Evolutionary conservation across 495 filamentous ascomycete genomes (phyloP).

Genomic region (Hypoxylon trugodes): DNA sequence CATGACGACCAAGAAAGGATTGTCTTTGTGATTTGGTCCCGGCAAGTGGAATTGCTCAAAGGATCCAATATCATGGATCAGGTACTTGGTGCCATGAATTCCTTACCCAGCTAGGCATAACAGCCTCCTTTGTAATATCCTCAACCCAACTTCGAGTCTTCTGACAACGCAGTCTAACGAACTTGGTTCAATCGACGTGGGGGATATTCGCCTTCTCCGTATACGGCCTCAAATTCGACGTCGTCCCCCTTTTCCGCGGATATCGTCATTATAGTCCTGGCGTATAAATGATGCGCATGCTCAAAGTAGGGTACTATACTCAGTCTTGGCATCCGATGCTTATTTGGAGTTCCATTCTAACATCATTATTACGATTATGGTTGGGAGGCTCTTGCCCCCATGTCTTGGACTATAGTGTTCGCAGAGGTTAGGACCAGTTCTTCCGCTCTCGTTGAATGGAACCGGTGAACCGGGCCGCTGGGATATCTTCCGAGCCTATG

Average conservation of each 20-base stretch:
- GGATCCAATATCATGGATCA: too few species aligned
- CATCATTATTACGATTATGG: constrained; percentile 16
- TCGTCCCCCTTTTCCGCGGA: not conserved
- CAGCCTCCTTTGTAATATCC: too few species aligned
- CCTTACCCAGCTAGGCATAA: too few species aligned
- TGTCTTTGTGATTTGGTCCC: too few species aligned
- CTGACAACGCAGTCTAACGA: not conserved
- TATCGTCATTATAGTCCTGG: constrained; percentile 1
- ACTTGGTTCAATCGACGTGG: too few species aligned
- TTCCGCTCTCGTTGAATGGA: constrained; percentile 8
- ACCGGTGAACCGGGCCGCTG: constrained; percentile 24
- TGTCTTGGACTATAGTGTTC: constrained; percentile 5
- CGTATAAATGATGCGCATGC: not conserved
- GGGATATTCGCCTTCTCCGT: too few species aligned
- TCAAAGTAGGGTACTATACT: not conserved
- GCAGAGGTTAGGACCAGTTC: not conserved
- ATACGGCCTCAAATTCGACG: not conserved
- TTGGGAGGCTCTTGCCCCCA: constrained; percentile 13
- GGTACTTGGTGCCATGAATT: not conserved
- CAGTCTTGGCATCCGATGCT: not conserved
- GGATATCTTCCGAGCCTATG: constrained; percentile 9
- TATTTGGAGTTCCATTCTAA: not conserved
- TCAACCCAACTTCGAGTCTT: not conserved
- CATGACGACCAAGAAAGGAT: not conserved
- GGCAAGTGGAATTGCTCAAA: too few species aligned